A percentile compares a stretch with the other conserved stretches of the same genome.
Evolutionary conservation across 345 rosid species (phyloP).

Genomic region (Eucalyptus victrix): DNA sequence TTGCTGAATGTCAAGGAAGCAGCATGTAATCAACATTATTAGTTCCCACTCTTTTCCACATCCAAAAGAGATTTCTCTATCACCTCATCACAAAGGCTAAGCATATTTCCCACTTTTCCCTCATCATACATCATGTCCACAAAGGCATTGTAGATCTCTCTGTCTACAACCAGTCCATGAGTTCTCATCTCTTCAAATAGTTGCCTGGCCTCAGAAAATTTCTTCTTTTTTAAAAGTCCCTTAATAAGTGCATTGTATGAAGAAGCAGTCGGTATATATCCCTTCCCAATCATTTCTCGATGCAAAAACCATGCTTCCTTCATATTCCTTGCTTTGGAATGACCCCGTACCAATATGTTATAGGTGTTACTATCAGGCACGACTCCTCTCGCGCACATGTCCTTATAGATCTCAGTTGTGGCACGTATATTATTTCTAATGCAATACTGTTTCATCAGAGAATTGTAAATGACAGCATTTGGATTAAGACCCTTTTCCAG

Average conservation of each 20-base stretch:
- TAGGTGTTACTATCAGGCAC: constrained; percentile 67
- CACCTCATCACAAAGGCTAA: constrained; percentile 78
- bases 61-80: constrained; percentile 51
- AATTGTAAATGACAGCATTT: constrained; percentile 69
- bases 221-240: constrained; percentile 72
- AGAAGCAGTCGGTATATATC: constrained; percentile 35
- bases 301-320: constrained; percentile 88
- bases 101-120: constrained; percentile 36
- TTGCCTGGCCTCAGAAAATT: constrained; percentile 54
- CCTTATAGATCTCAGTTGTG: constrained; percentile 34
- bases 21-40: neutral
- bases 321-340: constrained; percentile 97
- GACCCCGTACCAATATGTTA: constrained; percentile 74
- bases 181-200: constrained; percentile 67
- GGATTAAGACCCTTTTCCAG: constrained; percentile 64
- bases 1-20: neutral
- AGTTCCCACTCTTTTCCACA: neutral
- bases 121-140: constrained; percentile 53
- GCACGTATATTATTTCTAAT: constrained; percentile 40
- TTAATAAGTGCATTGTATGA: constrained; percentile 64
- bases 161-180: constrained; percentile 44
- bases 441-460: constrained; percentile 71
- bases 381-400: constrained; percentile 52
- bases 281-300: constrained; percentile 56
- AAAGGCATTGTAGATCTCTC: constrained; percentile 44